phyloP scores from a whole-genome alignment of 768 basidiomycete genomes.

The Myochromella boudieri region DNA sequence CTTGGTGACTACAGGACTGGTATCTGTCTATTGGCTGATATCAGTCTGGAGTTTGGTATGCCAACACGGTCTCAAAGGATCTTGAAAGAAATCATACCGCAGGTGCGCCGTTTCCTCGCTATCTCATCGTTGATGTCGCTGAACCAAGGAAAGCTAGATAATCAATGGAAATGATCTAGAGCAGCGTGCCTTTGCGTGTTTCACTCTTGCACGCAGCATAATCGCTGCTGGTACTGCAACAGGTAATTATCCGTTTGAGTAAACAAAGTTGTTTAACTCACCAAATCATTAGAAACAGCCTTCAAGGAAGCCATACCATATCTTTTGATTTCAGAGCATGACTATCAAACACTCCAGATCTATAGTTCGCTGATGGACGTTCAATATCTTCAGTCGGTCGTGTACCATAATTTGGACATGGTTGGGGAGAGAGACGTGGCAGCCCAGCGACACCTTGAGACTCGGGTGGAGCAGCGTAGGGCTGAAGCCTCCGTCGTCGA shows the following conservation, averaged over 20 bases:
- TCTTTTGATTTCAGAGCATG: slow-evolving; percentile 62
- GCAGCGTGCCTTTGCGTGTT: slow-evolving; percentile 72
- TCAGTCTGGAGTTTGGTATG: slow-evolving; percentile 77
- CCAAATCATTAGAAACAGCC: slow-evolving; percentile 20
- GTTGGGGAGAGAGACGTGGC: slow-evolving; percentile 52
- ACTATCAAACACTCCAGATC: slow-evolving; percentile 62
- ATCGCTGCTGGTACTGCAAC: slow-evolving; percentile 53
- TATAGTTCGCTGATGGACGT: slow-evolving; percentile 61
- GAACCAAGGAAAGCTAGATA: slow-evolving; percentile 41
- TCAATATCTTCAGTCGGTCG: slow-evolving; percentile 67
- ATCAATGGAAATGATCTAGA: slow-evolving; percentile 73
- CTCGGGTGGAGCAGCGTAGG: slow-evolving; percentile 38
- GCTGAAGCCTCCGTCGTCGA: slow-evolving; percentile 48
- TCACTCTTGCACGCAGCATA: slow-evolving; percentile 73
- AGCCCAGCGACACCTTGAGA: slow-evolving; percentile 46
- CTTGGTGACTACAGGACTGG: slow-evolving; percentile 67
- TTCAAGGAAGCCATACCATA: slow-evolving; percentile 61
- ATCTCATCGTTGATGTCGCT: background rate
- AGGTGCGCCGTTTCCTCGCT: slow-evolving; percentile 41
- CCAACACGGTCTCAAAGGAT: slow-evolving; percentile 61
- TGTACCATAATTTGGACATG: slow-evolving; percentile 70
- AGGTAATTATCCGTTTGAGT: slow-evolving; percentile 32
- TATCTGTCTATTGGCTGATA: slow-evolving; percentile 73
- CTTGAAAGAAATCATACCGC: slow-evolving; percentile 80
- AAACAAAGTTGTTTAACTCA: background rate